Base-by-base conservation (phyloP, 1,284 basidiomycete species). In the Sanghuangporus weigelae region DNA sequence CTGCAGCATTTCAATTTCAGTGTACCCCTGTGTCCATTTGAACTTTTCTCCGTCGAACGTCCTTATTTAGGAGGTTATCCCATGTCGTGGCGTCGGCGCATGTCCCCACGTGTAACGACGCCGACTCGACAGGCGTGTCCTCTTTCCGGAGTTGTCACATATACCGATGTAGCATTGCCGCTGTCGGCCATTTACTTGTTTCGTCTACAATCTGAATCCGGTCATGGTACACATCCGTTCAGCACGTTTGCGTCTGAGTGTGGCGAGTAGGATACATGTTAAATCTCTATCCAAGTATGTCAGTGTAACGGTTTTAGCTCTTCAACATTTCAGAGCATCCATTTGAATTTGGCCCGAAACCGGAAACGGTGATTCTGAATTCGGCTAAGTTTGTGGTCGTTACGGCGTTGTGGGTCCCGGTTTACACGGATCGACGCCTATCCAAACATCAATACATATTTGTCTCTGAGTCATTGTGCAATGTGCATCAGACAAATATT, bases 21-120 rank as follows among this genome's bases (percentile, higher is more conserved):
- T 16, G 23, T 23, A 10, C 23, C 48, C 14, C 23, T 49, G 48
- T 21, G 23, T 49, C 48, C 48, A 49, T 49, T 49, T 54, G 36
- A 36, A 31, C 53, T 54, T 12, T 38, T 2, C 36, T 2, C 53
- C 53, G 31, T 7, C 21, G n/a, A 54, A n/a, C 19, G 11, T 19
- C 53, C 35, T 31, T 31, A 54, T 54, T 38, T n/a, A 19, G 53
- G 16, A 35, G 14, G 2, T 2, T 31, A 31, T 35, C 53, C 53
- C 31, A 2, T 16, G 12, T 31, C 42, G 57, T 51, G 36, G 31
- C 39, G 39, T 26, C 48, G 58, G 16, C 48, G 16, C 21, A 26
- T 39, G 35, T 51, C 58, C 36, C 48, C 58, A 31, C 48, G 58
- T 60, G 58, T 39, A 60, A 60, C 48, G 49, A 51, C 48, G 31